A percentile compares a stretch with the other conserved stretches of the same genome.
phyloP scores from a whole-genome alignment of 2,329 filamentous ascomycete genomes.

The Penicillium sp. region DNA sequence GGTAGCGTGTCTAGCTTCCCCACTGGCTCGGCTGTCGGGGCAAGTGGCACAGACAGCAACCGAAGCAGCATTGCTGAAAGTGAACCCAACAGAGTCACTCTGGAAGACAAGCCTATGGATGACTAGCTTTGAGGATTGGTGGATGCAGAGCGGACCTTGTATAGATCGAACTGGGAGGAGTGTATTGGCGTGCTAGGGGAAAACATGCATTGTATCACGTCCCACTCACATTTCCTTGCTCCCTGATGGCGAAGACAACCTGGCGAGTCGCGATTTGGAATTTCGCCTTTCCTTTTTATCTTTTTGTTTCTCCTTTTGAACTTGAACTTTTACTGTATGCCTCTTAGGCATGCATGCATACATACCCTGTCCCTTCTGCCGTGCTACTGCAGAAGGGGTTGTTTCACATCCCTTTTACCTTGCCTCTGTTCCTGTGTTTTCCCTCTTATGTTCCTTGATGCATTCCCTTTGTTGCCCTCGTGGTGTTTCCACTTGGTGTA shows the following conservation, averaged over 20 bases:
- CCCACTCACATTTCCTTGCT: not conserved
- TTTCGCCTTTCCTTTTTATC: not conserved
- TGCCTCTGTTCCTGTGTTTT: not conserved
- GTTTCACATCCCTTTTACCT: conserved; percentile 2
- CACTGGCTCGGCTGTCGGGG: conserved; percentile 17
- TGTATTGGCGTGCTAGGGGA: not conserved
- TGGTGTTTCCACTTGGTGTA: conserved; percentile 6
- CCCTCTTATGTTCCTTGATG: conserved; percentile 5
- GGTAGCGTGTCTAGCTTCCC: conserved; percentile 39
- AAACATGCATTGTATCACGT: not conserved
- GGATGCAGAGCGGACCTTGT: not conserved
- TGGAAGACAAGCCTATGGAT: conserved; percentile 77
- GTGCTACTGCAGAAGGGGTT: not conserved
- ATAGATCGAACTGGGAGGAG: not conserved
- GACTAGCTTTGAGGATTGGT: conserved; percentile 47
- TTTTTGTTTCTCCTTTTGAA: not conserved
- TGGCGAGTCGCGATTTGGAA: not conserved
- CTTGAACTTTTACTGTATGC: conserved; percentile 1
- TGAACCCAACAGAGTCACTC: conserved; percentile 56
- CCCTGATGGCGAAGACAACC: not conserved
- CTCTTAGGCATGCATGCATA: conserved; percentile 5
- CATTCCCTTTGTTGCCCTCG: conserved; percentile 3
- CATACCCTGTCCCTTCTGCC: conserved; percentile 7
- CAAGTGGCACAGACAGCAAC: conserved; percentile 31
- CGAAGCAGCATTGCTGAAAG: conserved; percentile 38